Evolutionary conservation across 768 basidiomycete species (phyloP), one percentile per base, ranked within the genome.

Genomic region (Lactifluus piperatus): DNA sequence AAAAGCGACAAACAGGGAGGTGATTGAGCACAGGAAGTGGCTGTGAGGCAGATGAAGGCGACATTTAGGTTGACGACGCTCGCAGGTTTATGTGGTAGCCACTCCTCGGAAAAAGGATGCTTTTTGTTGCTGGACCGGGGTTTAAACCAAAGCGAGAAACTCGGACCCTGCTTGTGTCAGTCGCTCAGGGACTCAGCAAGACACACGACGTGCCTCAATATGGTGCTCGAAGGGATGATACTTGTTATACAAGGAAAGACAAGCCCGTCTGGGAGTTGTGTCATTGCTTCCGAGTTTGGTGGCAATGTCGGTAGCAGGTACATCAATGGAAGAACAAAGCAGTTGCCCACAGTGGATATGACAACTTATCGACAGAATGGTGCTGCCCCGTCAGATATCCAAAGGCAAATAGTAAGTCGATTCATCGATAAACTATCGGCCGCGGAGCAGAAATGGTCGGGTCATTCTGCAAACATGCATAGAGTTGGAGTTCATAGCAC

Each of bases 261-360:
- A 60, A 29, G 32, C 32, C 53, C 41, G 27, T 26, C 26, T 41
- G 34, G 22, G 16, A 37, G 5, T 41, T 37, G 53, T 60, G 54
- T 56, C 37, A n/a, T 29, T 44, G 41, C 51, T 45, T 45, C 49
- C 56, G 26, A 34, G 39, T 51, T 26, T 18, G 43, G 43, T 54
- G 41, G 52, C 43, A 5, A 13, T 16, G 41, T n/a, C 20, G 39
- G 44, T 26, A 22, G 45, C 52, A 39, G 10, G 26, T 32, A 32
- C 39, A 30, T 34, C 32, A 54, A 58, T 47, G 18, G 46, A 54
- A 20, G 56, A 44, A 57, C 56, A 57, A 57, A 45, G 56, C 56
- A 41, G 39, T 26, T 50, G 39, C 29, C 16, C 14, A 30, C 22
- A 51, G 37, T 7, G 36, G 34, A 34, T 24, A 16, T 29, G 50